A percentile compares a stretch with the other conserved stretches of the same genome.
Conservation (phyloP, 2,329 filamentous ascomycete species). For the Clonostachys chloroleuca region DNA sequence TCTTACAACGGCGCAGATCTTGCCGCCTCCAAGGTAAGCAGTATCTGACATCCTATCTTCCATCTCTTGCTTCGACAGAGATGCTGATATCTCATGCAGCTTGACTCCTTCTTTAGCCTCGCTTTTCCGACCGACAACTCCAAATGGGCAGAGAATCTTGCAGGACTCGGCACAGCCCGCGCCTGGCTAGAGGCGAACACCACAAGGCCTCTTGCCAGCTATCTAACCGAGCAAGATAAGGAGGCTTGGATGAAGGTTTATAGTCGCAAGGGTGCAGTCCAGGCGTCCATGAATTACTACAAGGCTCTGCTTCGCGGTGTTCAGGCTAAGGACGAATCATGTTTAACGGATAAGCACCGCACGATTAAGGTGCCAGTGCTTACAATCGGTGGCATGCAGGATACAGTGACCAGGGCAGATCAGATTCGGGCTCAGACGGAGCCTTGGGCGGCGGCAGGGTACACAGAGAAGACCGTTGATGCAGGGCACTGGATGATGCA, state of each 20-base stretch:
- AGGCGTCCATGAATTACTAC: slow-evolving; percentile 10
- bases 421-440: slow-evolving; percentile 1
- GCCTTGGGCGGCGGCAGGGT: slow-evolving; percentile 6
- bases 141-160: slow-evolving; percentile 5
- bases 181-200: slow-evolving; percentile 5
- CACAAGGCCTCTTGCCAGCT: slow-evolving; percentile 3
- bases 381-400: slow-evolving; percentile 6
- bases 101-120: slow-evolving; percentile 10
- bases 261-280: slow-evolving; percentile 2
- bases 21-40: neutral
- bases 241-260: slow-evolving; percentile 2
- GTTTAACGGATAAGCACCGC: slow-evolving; percentile 7
- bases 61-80: too few species aligned
- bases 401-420: slow-evolving; percentile 7
- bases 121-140: slow-evolving; percentile 6
- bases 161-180: slow-evolving; percentile 5
- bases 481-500: slow-evolving; percentile 12
- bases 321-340: slow-evolving; percentile 7
- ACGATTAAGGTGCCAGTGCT: slow-evolving; percentile 10
- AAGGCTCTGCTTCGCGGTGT: slow-evolving; percentile 8
- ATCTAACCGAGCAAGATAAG: slow-evolving; percentile 7
- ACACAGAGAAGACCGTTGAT: slow-evolving; percentile 5
- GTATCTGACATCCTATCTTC: neutral
- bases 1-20: neutral
- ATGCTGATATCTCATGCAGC: neutral